Base-by-base conservation (phyloP, 345 rosid species). In the Eucalyptus polyanthemos region DNA sequence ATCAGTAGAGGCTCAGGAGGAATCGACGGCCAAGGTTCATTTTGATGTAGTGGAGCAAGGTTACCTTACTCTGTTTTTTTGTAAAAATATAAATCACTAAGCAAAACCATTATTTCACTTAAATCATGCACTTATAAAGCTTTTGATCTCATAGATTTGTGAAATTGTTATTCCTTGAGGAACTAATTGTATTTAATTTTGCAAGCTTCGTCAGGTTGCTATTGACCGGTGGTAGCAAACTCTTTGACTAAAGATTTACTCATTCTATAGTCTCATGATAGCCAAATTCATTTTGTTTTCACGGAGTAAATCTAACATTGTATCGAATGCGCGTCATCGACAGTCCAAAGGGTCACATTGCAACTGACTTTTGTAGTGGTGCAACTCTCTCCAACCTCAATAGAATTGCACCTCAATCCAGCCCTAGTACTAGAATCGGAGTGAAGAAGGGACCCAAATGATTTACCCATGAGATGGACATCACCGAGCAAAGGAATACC, bases 241-340 rank as follows among this genome's bases (percentile, higher is more conserved):
- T 60, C n/a, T 60, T 60, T 1, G 14, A 25, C n/a, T 25, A 60
- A 60, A 0, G 6, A 60, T 60, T 60, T 60, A 60, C n/a, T 25
- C n/a, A 60, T 5, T 60, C 15, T 27, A 27, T 11, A 25, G 7
- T 60, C 31, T 60, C 27, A 24, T 27, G 67, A 60, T 60, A 60
- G 67, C 67, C 67, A 5, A 60, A 11, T 60, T 60, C 31, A 60
- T 60, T 60, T 60, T 11, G 58, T 11, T 60, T 25, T 25, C 67
- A 11, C 1, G 2, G n/a, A 25, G 62, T 56, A 56, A 2, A 22
- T 56, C 62, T 4, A 4, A 56, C 3, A 29, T 1, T 4, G 62
- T 9, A 24, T 9, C 1, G 3, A 22, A 1, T 24, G 62, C 6
- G 3, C 12, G 6, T 22, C 6, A 56, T 22, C 0, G 8, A 22